These are phyloP conservation scores for Penicillium nucicola DNA, from an alignment of 495 filamentous ascomycete genomes.

Conservation along the genomic window DNA sequence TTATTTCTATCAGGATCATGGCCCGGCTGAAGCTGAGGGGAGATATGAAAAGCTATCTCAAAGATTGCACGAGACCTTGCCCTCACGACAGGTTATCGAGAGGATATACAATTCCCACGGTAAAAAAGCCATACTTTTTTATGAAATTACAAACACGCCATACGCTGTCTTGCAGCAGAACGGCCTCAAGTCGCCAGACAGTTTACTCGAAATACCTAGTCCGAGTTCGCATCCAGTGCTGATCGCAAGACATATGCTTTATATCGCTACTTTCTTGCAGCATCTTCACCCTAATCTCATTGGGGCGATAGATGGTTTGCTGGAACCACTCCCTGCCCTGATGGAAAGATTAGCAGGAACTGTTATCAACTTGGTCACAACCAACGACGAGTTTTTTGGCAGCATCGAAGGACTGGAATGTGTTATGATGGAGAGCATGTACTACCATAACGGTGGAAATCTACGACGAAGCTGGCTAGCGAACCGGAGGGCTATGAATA, in stretches of 20 bases:
- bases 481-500: conserved; percentile 38
- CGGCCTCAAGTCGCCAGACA: conserved; percentile 1
- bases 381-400: conserved; percentile 12
- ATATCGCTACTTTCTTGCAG: conserved; percentile 13
- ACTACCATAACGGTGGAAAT: conserved; percentile 41
- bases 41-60: conserved; percentile 13
- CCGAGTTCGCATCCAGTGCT: conserved; percentile 18
- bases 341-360: conserved; percentile 10
- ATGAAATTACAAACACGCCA: conserved; percentile 12
- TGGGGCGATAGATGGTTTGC: conserved; percentile 5
- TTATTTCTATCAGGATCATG: background rate
- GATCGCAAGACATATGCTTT: conserved; percentile 18
- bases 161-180: conserved; percentile 14
- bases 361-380: conserved; percentile 14
- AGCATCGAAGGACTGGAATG: conserved; percentile 41
- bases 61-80: conserved; percentile 9
- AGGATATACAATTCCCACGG: conserved; percentile 11
- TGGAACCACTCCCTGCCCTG: conserved; percentile 8
- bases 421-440: conserved; percentile 42
- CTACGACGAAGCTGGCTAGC: conserved; percentile 39
- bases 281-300: conserved; percentile 15
- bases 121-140: conserved; percentile 8
- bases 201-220: conserved; percentile 6
- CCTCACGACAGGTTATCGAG: conserved; percentile 11
- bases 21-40: background rate